Conservation (phyloP, 352 stramenopile genomes). For the Halophytophthora batemanensis region DNA sequence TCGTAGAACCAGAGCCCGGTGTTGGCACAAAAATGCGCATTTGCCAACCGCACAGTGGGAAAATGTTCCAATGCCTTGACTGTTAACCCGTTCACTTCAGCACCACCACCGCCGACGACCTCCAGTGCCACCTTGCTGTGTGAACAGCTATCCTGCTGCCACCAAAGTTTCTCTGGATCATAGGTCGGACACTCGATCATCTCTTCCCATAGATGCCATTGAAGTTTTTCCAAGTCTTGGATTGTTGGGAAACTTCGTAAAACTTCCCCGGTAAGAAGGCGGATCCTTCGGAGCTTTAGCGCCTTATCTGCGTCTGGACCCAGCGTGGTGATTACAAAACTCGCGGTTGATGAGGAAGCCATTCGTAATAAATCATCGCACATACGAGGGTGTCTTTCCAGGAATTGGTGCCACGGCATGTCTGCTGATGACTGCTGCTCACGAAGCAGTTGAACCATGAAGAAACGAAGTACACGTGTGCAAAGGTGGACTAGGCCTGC, state of each 20-base stretch:
- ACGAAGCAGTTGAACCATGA: conserved; percentile 17
- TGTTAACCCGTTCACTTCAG: conserved; percentile 51
- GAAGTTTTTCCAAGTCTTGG: conserved; percentile 28
- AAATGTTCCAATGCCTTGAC: conserved; percentile 76
- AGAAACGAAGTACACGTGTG: conserved; percentile 23
- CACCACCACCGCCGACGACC: conserved; percentile 64
- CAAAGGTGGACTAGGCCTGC: conserved; percentile 12
- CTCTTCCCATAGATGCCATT: conserved; percentile 32
- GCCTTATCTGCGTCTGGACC: conserved; percentile 32
- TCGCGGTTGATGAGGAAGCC: conserved; percentile 18
- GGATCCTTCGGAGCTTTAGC: conserved; percentile 30
- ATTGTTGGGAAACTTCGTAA: conserved; percentile 11
- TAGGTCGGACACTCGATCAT: not conserved
- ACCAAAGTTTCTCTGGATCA: conserved; percentile 12
- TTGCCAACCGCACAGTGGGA: conserved; percentile 59
- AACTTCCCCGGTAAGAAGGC: conserved; percentile 17
- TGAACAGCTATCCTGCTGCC: conserved; percentile 18
- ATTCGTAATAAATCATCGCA: conserved; percentile 25
- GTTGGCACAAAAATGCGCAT: conserved; percentile 43
- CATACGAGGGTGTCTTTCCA: conserved; percentile 11
- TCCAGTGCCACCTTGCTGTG: conserved; percentile 29
- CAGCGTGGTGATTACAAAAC: conserved; percentile 11
- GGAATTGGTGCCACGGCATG: conserved; percentile 14
- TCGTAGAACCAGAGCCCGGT: conserved; percentile 90
- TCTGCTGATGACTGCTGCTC: conserved; percentile 3